Evolutionary conservation across 1,284 basidiomycete species (phyloP), one percentile per base, ranked within the genome.

Genomic region (Sanghuangporus weigelae): DNA sequence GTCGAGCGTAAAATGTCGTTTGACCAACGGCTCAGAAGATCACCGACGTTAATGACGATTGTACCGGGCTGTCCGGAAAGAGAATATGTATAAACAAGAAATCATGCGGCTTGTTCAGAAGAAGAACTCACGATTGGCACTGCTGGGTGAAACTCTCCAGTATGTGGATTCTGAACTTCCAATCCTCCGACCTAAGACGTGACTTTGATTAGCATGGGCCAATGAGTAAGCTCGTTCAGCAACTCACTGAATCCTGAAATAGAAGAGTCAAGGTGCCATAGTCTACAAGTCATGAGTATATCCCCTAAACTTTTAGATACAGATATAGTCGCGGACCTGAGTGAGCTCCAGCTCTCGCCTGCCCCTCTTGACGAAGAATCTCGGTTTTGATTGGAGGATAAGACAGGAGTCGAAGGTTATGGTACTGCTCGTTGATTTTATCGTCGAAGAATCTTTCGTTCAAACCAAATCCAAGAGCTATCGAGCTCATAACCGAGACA

Each of bases 181-280:
- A 95, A 78, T 0, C 93, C 93, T 16, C 93, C 93, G 57, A 95
- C 86, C 80, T 87, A 67, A 49, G 7, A 49, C 42, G 49, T 23
- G 16, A n/a, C n/a, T n/a, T n/a, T n/a, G n/a, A 12, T 12, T 40
- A 39, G 42, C 38, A 31, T 2, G 42, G 7, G 38, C 3, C n/a
- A 44, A 46, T 10, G 39, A 12, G 7, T 19, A 4, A 49, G n/a
- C 38, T 42, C 26, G 7, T 35, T 6, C 7, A 26, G 8, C 46
- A 16, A 21, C 79, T 61, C 69, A 86, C 86, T 21, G 79, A 79
- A 71, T 93, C 92, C 74, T 95, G 93, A 77, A 94, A 95, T 7
- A 95, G 79, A 19, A 95, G 77, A 0, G 93, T 94, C 69, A 93
- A 74, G 16, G 90, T 90, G 4, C 93, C 93, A 69, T 94, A 95